Base-by-base conservation (phyloP, 805 yeast genomes). In the Ogataea saltuana region DNA sequence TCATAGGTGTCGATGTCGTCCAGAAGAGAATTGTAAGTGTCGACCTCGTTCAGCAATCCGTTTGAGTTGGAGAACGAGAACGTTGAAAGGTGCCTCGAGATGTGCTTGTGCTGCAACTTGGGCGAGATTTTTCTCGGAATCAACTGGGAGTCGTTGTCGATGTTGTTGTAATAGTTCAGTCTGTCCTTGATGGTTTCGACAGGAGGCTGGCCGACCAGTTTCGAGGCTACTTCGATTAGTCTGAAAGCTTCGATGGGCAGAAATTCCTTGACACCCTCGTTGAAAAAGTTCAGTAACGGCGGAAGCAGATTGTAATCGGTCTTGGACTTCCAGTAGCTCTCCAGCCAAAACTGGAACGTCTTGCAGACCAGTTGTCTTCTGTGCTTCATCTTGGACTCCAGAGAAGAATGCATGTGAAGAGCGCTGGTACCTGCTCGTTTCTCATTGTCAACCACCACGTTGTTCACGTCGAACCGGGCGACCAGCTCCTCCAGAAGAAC, bases 341-440 rank as follows among this genome's bases (percentile, higher is more conserved):
- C 95, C 62, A 91, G 67, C 99, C 99, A 91, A 26, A 78, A 69
- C 60, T 81, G 85, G 58, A 89, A 78, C 61, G 84, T 72, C 50
- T 76, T 78, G 51, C 83, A 79, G 29, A 88, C 80, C 35, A 84
- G 64, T 48, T 80, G 78, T 57, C 91, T 69, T 60, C 93, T 74
- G 49, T 74, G 81, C 54, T 76, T 80, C 29, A 78, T 50, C 50
- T 73, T 67, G 15, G 75, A 68, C 45, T 74, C 69, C 50, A 55
- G 25, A 16, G 74, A 65, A 2, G 76, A 66, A 44, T 61, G 70
- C 30, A 59, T 64, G 34, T 61, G 65, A 19, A 44, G 39, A 12
- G 39, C 39, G 5, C 39, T 41, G 29, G 58, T 62, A 16, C 48
- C 60, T 10, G 13, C 25, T 19, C 26, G 42, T 28, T 43, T 50